Evolutionary conservation across 1,284 basidiomycete genomes (phyloP), one percentile per base, ranked within the genome.

Genomic region (Testicularia cyperi): DNA sequence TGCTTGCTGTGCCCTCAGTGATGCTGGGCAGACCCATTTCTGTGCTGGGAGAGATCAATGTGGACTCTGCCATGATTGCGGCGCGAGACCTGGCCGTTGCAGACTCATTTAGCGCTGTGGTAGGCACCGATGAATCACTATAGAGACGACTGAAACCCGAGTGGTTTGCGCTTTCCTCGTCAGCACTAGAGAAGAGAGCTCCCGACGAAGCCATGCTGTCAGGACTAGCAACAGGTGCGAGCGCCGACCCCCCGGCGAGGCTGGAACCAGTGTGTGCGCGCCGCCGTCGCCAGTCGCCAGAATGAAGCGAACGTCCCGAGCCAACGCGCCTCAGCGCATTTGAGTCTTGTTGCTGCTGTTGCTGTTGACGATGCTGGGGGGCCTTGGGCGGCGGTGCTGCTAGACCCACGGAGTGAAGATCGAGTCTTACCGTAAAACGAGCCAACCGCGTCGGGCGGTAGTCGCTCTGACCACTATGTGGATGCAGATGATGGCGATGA

Each of bases 381-480:
- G 53, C 28, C 29, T 38, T 49, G 24, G 63, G 62, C 24, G 54
- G 68, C 12, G 44, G 44, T 5, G 57, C 52, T 19, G 70, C 70
- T 0, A 72, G 48, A 5, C 47, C 48, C 13, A 69, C 64, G 12
- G 34, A 38, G 38, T 74, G 69, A 16, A 74, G 37, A 33, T 74
- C 71, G 20, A 74, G 54, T 12, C 71, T 57, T 14, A 74, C 57
- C 15, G 22, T 44, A 32, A 71, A 72, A 13, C 51, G 45, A 25
- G 52, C 37, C 15, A 44, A 19, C 3, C 20, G 21, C 7, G 45
- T 38, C 2, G 47, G 18, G 5, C 51, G 44, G 23, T 42, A 38
- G 5, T 51, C 42, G n/a, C 19, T 15, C n/a, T n/a, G n/a, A n/a
- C n/a, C n/a, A n/a, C n/a, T n/a, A n/a, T n/a, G n/a, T n/a, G n/a